Base-by-base conservation (phyloP, 2,329 filamentous ascomycete species). In the Xylariaceae sp. region DNA sequence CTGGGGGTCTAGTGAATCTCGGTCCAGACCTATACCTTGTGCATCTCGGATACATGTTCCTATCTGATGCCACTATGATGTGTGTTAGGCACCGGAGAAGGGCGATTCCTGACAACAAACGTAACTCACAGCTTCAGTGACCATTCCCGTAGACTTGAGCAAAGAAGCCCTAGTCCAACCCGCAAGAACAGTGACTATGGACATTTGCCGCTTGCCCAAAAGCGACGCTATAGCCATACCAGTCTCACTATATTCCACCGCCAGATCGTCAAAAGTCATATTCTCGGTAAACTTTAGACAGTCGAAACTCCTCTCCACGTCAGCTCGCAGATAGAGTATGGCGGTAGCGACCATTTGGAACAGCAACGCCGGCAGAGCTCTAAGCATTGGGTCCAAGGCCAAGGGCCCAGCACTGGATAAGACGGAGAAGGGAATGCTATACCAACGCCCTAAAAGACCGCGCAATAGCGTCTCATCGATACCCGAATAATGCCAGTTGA, bases 261-360 rank as follows among this genome's bases (percentile, higher is more conserved):
- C 80, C 17, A 85, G 64, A 44, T 83, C 79, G 61, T 83, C 78
- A 52, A 83, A 81, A 2, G 75, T 76, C 76, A 82, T 82, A 42
- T 73, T 76, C 3, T 72, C 74, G 1, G 77, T 75, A 58, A 83
- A 82, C 61, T 83, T 83, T 43, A 85, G 68, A 2, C 73, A 70
- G 27, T 80, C 75, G 41, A 82, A 80, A 5, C 68, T 72, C 36
- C 72, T 64, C 30, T 79, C 72, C 9, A 72, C 66, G 10, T 71
- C 70, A 2, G 73, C 67, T 0, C 76, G 74, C 19, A 83, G 68
- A 31, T 76, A 72, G 44, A 84, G 68, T 39, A 85, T 64, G 14
- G 77, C 73, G 3, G 74, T 73, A 3, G 80, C 81, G 14, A 81
- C 62, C 31, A 82, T 70, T 59, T 84, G 78, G 57, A 85, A 82